These are phyloP conservation scores for Claviceps lovelessii DNA, from an alignment of 2,329 filamentous ascomycete species.

Conservation along the genomic window DNA sequence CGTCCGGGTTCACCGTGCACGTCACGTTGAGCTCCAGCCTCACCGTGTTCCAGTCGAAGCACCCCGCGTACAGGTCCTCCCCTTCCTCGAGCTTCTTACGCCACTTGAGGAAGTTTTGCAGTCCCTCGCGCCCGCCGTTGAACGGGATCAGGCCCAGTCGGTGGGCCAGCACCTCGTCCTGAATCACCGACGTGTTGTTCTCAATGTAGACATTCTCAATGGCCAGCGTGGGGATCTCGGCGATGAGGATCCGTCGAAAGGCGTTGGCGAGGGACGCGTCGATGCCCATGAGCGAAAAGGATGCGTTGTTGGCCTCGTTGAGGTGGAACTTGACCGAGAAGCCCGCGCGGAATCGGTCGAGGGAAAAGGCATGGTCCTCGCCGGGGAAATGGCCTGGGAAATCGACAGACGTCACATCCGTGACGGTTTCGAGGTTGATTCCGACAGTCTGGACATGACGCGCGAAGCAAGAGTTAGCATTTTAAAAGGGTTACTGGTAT, in stretches of 20 bases:
- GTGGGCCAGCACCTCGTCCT: slow-evolving; percentile 90
- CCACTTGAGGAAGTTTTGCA: slow-evolving; percentile 68
- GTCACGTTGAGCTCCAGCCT: slow-evolving; percentile 61
- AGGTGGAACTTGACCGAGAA: slow-evolving; percentile 73
- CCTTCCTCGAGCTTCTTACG: slow-evolving; percentile 55
- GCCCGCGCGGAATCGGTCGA: slow-evolving; percentile 55
- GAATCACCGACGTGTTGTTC: slow-evolving; percentile 96
- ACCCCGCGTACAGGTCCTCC: slow-evolving; percentile 44
- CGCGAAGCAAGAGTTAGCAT: background rate
- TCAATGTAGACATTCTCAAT: slow-evolving; percentile 87
- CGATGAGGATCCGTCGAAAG: slow-evolving; percentile 87
- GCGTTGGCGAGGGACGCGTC: slow-evolving; percentile 93
- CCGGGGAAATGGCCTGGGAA: slow-evolving; percentile 84
- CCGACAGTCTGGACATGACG: slow-evolving; percentile 52
- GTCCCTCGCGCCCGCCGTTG: slow-evolving; percentile 59
- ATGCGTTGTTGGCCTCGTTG: slow-evolving; percentile 60
- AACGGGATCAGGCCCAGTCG: slow-evolving; percentile 84
- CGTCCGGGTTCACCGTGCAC: slow-evolving; percentile 67
- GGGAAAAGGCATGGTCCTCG: slow-evolving; percentile 70
- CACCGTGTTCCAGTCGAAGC: slow-evolving; percentile 75
- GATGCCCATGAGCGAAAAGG: slow-evolving; percentile 82
- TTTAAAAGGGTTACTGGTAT: too few species aligned
- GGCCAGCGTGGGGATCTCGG: slow-evolving; percentile 86
- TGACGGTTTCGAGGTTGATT: slow-evolving; percentile 81
- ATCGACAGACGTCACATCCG: slow-evolving; percentile 76